phyloP scores from a whole-genome alignment of 2,329 filamentous ascomycete genomes.

The Diaporthe sp. region DNA sequence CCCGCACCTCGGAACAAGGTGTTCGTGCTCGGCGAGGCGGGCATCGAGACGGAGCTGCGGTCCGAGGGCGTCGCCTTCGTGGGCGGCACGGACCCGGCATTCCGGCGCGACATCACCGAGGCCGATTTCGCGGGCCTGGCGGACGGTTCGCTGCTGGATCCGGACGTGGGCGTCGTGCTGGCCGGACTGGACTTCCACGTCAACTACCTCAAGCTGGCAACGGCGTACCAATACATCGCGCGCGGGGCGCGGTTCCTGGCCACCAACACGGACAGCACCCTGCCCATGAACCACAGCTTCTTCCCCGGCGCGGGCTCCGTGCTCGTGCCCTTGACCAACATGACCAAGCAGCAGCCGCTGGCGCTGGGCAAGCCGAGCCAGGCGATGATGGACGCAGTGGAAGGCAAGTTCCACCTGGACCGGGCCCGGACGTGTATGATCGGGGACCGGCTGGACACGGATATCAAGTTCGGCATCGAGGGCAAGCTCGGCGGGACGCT shows the following conservation, averaged over 20 bases:
- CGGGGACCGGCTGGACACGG: slow-evolving; percentile 92
- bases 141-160: slow-evolving; percentile 81
- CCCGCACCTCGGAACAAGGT: slow-evolving; percentile 88
- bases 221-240: slow-evolving; percentile 87
- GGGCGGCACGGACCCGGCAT: slow-evolving; percentile 86
- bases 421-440: slow-evolving; percentile 92
- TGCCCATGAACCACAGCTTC: slow-evolving; percentile 83
- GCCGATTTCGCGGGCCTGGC: slow-evolving; percentile 86
- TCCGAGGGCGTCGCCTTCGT: slow-evolving; percentile 84
- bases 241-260: slow-evolving; percentile 88
- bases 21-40: slow-evolving; percentile 90
- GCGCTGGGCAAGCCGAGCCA: slow-evolving; percentile 95
- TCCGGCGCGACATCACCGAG: slow-evolving; percentile 81
- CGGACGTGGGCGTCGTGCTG: slow-evolving; percentile 90
- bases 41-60: slow-evolving; percentile 89
- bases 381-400: slow-evolving; percentile 99
- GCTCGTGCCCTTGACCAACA: slow-evolving; percentile 81
- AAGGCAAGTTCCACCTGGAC: slow-evolving; percentile 94
- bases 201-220: slow-evolving; percentile 92
- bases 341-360: slow-evolving; percentile 76
- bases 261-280: slow-evolving; percentile 92
- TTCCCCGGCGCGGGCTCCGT: slow-evolving; percentile 94
- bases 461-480: slow-evolving; percentile 95
- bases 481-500: slow-evolving; percentile 91
- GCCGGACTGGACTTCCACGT: slow-evolving; percentile 93